Evolutionary conservation across 441 rosid species (phyloP), one percentile per base, ranked within the genome.

Genomic region (Brassica hybrid): DNA sequence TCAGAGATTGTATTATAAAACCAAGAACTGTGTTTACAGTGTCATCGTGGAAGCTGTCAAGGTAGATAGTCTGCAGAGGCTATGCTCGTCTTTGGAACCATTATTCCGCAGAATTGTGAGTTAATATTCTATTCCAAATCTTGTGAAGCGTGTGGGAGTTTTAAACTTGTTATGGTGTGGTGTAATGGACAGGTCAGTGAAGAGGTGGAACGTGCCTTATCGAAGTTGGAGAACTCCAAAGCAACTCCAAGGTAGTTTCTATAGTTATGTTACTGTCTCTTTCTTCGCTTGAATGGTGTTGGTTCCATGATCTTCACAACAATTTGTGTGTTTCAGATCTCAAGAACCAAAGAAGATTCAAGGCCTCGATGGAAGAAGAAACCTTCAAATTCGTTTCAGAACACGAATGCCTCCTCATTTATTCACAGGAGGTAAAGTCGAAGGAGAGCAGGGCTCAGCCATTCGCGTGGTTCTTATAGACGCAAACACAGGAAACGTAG

Each of bases 31-130:
- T 71, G 57, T 67, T 54, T 88, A 88, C 93, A 94, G 98, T 73
- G 94, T 91, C 11, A 91, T 92, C 74, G 91, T 94, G 81, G 98
- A 96, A 87, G 97, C 98, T 83, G 85, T 96, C 87, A 96, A 94
- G 87, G 93, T 94, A 78, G 99, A 94, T 75, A 90, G 98, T 83
- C 79, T 94, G 83, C 98, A 96, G 87, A 91, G 89, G 79, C 85
- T 96, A 79, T 88, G 92, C 89, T 93, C 98, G 50, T 90, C 97
- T 65, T 76, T 96, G 90, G 99, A 96, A 85, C 98, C 99, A 79
- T 79, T 96, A 79, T 88, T 96, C 69, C 97, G 99, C 76, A 88
- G 89, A 90, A 93, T 93, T 83, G 99, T 91, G 86, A 91, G 93
- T 72, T 16, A 13, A 4, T 66, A 60, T 59, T 16, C 25, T 61